phyloP scores from a whole-genome alignment of 2,329 filamentous ascomycete genomes.

The Saccharata proteae region DNA sequence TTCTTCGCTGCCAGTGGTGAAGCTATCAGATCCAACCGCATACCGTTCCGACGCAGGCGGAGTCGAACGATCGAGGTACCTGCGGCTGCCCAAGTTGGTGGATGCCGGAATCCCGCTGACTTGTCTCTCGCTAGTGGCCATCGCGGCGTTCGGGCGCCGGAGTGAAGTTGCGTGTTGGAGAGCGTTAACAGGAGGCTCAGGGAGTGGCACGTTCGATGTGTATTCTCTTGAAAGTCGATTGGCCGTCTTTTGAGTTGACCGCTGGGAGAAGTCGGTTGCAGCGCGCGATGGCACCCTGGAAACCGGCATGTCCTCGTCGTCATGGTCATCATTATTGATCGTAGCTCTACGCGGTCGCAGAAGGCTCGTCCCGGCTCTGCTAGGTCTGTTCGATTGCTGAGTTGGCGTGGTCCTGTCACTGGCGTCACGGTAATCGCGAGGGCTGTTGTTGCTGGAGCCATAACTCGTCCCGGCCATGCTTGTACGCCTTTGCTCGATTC shows the following conservation, averaged over 20 bases:
- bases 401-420: slow-evolving; percentile 8
- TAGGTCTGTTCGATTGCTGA: slow-evolving; percentile 3
- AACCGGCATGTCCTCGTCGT: slow-evolving; percentile 25
- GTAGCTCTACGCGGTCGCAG: slow-evolving; percentile 8
- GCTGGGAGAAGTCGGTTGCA: slow-evolving; percentile 31
- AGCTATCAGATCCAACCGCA: no score
- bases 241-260: slow-evolving; percentile 15
- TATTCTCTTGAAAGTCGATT: slow-evolving; percentile 21
- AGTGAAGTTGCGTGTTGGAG: slow-evolving; percentile 9
- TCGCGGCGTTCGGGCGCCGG: slow-evolving; percentile 5
- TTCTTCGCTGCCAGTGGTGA: no score
- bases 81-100: slow-evolving; percentile 1
- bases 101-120: no score
- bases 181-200: slow-evolving; percentile 21
- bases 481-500: slow-evolving; percentile 33
- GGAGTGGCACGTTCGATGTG: slow-evolving; percentile 24
- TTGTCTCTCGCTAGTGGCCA: slow-evolving; percentile 2
- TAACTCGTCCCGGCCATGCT: slow-evolving; percentile 18
- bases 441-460: slow-evolving; percentile 13
- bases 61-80: slow-evolving; percentile 3
- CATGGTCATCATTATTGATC: slow-evolving; percentile 11
- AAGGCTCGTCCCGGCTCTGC: slow-evolving; percentile 2
- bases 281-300: slow-evolving; percentile 36
- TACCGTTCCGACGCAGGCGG: no score
- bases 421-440: slow-evolving; percentile 16